Percentiles rank a stretch among this genome's conserved stretches.
These are phyloP conservation scores for Ilex aquifolium DNA, from an alignment of 257 asterid species.

Conservation along the genomic window DNA sequence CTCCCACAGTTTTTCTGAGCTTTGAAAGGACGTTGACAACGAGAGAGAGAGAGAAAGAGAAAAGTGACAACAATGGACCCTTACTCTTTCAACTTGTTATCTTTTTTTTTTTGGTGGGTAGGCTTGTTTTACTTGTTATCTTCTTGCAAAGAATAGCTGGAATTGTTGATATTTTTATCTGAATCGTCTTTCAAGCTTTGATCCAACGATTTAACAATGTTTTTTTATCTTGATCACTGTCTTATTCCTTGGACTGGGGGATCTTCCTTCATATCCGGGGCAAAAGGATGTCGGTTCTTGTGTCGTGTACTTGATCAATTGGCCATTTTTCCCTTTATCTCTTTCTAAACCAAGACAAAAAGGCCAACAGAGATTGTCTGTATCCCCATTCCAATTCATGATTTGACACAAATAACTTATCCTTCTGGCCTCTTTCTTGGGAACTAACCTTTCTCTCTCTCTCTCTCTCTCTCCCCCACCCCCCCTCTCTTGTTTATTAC, in stretches of 20 bases:
- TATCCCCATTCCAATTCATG: constrained; percentile 11
- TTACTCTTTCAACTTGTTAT: constrained; percentile 17
- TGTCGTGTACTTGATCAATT: not conserved
- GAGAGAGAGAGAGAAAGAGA: not conserved
- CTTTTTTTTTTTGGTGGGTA: not conserved
- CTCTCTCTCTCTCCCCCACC: too few species aligned
- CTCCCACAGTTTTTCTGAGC: too few species aligned
- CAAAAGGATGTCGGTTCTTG: not conserved
- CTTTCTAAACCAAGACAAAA: constrained; percentile 15
- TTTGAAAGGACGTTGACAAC: not conserved
- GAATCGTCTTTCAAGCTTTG: not conserved
- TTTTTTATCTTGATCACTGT: not conserved
- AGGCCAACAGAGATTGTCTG: constrained; percentile 9
- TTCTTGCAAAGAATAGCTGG: too few species aligned
- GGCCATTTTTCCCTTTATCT: not conserved
- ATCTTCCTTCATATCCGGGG: constrained; percentile 2
- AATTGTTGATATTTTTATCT: too few species aligned
- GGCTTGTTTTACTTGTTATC: constrained; percentile 12
- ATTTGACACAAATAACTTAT: constrained; percentile 3
- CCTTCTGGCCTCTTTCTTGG: constrained; percentile 1
- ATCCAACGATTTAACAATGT: constrained; percentile 6
- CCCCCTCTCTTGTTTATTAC: too few species aligned
- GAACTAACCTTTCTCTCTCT: not conserved
- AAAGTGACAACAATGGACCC: constrained; percentile 17
- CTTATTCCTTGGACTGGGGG: not conserved